Base-by-base conservation (phyloP, 495 filamentous ascomycete genomes). In the Pyrenula massariospora region DNA sequence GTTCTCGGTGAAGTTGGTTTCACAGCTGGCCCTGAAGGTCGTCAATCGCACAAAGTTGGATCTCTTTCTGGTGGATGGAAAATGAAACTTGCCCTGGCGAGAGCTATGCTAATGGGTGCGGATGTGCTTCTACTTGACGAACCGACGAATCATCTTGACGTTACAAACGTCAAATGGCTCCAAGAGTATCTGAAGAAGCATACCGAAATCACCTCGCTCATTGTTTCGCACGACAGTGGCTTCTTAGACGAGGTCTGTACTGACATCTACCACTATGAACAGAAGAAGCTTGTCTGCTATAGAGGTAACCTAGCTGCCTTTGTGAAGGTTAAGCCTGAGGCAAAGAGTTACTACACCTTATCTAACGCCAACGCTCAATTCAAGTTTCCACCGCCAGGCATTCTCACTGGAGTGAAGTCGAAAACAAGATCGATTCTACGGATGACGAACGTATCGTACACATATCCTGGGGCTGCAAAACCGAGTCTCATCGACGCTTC, bases 31-130 rank as follows among this genome's bases (percentile, higher is more conserved):
- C 89, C 89, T 0, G 86, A 93, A 59, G 94, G 93, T 57, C 84
- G 86, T 24, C 92, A 96, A 68, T 77, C 82, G 25, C 85, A 94
- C 65, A 85, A 81, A 53, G 94, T 97, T 55, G 92, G 93, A 57
- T 95, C 91, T 24, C 76, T 97, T 20, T 99, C 93, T n/a, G 93
- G 93, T 68, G 93, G 93, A 65, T 99, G 93, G 93, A 97, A 99
- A 82, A 99, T 99, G 93, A 99, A 99, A 83, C 74, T 99, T 56
- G 93, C 93, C 56, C 77, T 99, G 62, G 93, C 94, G 54, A 83
- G 93, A 64, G 93, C 93, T 58, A 97, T 99, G 93, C 79, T 99
- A 60, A 86, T 88, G 79, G 87, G 85, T 66, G 93, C 93, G 36
- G 92, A 99, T 70, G 92, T 99, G 48, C 76, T 99, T 36, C 73